phyloP scores from a whole-genome alignment of 192 early-diverging fungal species.

The Oehlia diaphana region DNA sequence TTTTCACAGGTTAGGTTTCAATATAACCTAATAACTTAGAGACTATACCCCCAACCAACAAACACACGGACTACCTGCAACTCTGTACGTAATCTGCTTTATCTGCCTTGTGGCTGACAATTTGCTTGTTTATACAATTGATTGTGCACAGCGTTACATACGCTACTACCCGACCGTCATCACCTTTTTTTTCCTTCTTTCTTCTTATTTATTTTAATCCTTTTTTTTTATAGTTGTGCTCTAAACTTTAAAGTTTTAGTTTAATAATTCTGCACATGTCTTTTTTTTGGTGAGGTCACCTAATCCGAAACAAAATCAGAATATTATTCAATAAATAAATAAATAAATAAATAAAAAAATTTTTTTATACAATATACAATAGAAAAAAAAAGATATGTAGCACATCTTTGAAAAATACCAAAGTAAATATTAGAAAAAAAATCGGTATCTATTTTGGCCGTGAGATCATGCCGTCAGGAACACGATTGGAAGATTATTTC shows the following conservation, averaged over 20 bases:
- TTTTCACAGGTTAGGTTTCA: no score
- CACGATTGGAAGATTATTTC: background rate
- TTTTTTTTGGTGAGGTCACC: slow-evolving; percentile 5
- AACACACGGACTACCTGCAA: background rate
- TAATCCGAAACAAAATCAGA: background rate
- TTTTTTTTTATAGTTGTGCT: background rate
- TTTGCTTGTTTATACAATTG: slow-evolving; percentile 7
- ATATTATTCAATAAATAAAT: background rate
- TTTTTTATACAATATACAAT: background rate
- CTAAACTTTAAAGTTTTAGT: slow-evolving; percentile 8
- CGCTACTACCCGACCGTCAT: background rate
- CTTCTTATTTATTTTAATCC: background rate
- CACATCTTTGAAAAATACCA: no score
- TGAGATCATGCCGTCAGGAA: background rate
- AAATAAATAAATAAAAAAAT: background rate
- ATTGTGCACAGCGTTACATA: background rate
- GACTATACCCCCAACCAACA: background rate
- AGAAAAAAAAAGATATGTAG: no score
- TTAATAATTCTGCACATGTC: background rate
- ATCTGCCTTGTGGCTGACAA: slow-evolving; percentile 14
- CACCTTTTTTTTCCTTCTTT: background rate
- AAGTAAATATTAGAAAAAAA: no score
- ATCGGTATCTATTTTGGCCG: background rate
- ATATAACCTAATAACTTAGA: no score
- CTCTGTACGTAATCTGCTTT: slow-evolving; percentile 9